Base-by-base conservation (phyloP, 495 filamentous ascomycete genomes). In the Aspergillus nidulans region DNA sequence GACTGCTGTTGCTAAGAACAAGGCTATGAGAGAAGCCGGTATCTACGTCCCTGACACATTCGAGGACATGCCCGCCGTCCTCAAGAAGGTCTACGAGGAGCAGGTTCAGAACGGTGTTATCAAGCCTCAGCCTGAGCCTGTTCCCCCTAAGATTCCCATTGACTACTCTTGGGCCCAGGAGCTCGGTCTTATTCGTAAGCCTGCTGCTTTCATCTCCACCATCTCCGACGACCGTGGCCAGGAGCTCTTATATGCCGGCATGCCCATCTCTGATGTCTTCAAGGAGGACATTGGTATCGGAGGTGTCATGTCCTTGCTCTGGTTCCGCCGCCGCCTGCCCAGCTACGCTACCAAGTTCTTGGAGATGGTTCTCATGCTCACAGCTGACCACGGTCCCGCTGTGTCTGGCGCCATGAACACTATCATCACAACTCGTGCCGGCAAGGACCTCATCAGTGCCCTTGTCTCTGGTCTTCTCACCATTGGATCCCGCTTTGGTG, bases 341-440 rank as follows among this genome's bases (percentile, higher is more conserved):
- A 80, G 88, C 63, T 97, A 96, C 68, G 95, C 94, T 63, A 90
- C 90, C 81, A 95, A 94, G 80, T 98, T 98, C 85, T 77, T 98
- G 60, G 94, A 98, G 83, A 98, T 98, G 94, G 95, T 98, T 61
- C 91, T 98, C 72, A 98, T 98, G 94, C 84, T 98, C 69, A 98
- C 94, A 64, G 94, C 94, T 63, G 94, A 98, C 69, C 94, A 98
- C 84, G 94, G 94, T 75, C 94, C 94, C 40, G 94, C 94, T 66
- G 94, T 98, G 57, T 98, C 94, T 61, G 94, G 94, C 79, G 94
- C 94, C 64, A 98, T 98, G 94, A 98, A 98, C 86, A 98, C 94
- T 59, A 98, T 98, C 75, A 97, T 98, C 73, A 98, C 94, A 51
- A 98, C 94, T 43, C 87, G 94, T 85, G 94, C 94, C 52, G 94